Conservation (phyloP, 129 eudicot species). For the Flaveria robusta region DNA sequence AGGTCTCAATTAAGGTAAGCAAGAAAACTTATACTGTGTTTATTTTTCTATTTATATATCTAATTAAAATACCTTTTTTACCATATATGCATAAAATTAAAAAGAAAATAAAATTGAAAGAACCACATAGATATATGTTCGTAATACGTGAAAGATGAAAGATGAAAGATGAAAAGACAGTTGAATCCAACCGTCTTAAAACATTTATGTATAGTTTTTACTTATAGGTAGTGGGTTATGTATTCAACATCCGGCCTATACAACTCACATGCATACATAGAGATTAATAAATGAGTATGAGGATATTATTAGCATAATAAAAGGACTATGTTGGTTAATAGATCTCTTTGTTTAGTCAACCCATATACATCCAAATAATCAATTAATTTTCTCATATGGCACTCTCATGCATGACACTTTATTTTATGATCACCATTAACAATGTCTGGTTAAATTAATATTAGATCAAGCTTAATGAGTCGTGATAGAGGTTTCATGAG, state of each 20-base stretch:
- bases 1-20: neutral
- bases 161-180: too few relatives aligned
- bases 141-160: too few relatives aligned
- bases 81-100: too few relatives aligned
- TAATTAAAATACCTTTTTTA: neutral
- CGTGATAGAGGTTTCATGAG: too few relatives aligned
- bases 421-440: neutral
- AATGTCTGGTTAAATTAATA: neutral
- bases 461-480: neutral
- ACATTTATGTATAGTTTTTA: too few relatives aligned
- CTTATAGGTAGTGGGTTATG: too few relatives aligned
- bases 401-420: slow-evolving; percentile 24
- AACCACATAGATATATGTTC: too few relatives aligned
- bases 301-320: slow-evolving; percentile 15
- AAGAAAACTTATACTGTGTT: neutral
- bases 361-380: slow-evolving; percentile 17
- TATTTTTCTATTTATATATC: neutral
- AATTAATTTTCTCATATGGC: neutral
- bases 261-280: neutral
- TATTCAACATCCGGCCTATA: too few relatives aligned
- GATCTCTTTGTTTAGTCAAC: slow-evolving; percentile 37
- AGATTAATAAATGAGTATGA: neutral
- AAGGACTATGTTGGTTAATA: slow-evolving; percentile 36
- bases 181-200: too few relatives aligned
- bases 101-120: too few relatives aligned